Conservation (phyloP, 1,284 basidiomycete genomes). For the Cerioporus squamosus region DNA sequence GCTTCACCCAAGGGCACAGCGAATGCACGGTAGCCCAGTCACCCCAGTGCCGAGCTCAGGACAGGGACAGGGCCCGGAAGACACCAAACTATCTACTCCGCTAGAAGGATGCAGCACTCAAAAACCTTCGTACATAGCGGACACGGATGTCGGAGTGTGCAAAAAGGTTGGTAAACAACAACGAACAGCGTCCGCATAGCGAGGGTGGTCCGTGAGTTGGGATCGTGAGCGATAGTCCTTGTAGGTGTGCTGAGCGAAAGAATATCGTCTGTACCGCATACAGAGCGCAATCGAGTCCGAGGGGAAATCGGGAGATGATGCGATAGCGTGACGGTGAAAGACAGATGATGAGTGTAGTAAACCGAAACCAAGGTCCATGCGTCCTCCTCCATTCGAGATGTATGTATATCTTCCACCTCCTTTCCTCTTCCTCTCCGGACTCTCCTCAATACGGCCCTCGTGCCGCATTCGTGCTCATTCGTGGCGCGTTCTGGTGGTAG, state of each 20-base stretch:
- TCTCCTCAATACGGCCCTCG: slow-evolving; percentile 21
- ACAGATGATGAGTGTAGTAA: slow-evolving; percentile 17
- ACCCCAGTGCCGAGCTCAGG: too few relatives aligned
- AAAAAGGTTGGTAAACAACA: too few relatives aligned
- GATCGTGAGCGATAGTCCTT: too few relatives aligned
- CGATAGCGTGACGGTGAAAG: slow-evolving; percentile 20
- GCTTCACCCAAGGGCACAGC: too few relatives aligned
- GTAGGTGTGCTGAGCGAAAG: background rate
- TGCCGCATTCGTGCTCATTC: slow-evolving; percentile 20
- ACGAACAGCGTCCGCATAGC: too few relatives aligned
- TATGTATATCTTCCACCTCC: slow-evolving; percentile 7
- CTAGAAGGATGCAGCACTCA: too few relatives aligned
- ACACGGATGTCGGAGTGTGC: too few relatives aligned
- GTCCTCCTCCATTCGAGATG: slow-evolving; percentile 15
- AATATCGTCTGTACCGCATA: background rate
- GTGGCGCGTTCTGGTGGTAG: slow-evolving; percentile 30
- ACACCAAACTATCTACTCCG: too few relatives aligned
- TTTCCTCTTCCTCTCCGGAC: slow-evolving; percentile 1
- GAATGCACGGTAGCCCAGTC: too few relatives aligned
- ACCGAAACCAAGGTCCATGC: slow-evolving; percentile 24
- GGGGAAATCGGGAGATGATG: background rate
- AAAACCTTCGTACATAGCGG: too few relatives aligned
- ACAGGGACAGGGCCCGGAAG: too few relatives aligned
- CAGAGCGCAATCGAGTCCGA: background rate
- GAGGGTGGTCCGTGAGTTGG: too few relatives aligned